A percentile compares a stretch with the other conserved stretches of the same genome.
These are phyloP conservation scores for Hypoxylon sp. DNA, from an alignment of 2,329 filamentous ascomycete species.

Conservation along the genomic window DNA sequence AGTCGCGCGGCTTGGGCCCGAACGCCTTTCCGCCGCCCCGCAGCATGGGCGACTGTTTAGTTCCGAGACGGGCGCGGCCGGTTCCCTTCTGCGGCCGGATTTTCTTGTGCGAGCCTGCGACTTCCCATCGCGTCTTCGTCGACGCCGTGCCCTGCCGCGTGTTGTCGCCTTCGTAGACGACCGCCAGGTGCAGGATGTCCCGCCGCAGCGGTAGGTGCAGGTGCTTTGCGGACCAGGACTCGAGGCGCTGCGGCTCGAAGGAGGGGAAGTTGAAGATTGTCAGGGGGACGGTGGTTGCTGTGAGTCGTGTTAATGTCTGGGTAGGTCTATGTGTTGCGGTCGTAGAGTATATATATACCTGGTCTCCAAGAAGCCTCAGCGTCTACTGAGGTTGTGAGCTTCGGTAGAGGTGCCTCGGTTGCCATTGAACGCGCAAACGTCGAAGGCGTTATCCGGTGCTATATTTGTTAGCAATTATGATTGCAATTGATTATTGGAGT, in stretches of 20 bases:
- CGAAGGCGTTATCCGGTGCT: constrained; percentile 51
- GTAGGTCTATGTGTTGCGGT: neutral
- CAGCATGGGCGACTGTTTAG: constrained; percentile 84
- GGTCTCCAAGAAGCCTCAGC: constrained; percentile 60
- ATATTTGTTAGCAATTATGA: constrained; percentile 24
- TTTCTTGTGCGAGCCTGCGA: constrained; percentile 87
- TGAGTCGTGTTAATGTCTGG: constrained; percentile 27
- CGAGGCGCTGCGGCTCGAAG: constrained; percentile 85
- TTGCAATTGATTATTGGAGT: constrained; percentile 26
- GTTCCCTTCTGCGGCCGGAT: constrained; percentile 88
- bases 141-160: constrained; percentile 89
- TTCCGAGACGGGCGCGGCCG: constrained; percentile 83
- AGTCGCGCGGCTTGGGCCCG: constrained; percentile 94
- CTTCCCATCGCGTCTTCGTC: constrained; percentile 84
- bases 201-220: constrained; percentile 88
- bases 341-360: constrained; percentile 52
- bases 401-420: constrained; percentile 63
- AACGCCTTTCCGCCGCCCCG: constrained; percentile 89
- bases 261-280: constrained; percentile 93
- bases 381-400: constrained; percentile 56
- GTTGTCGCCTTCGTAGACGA: constrained; percentile 92
- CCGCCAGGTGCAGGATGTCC: constrained; percentile 92
- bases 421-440: constrained; percentile 70
- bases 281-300: constrained; percentile 77
- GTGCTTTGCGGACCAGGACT: constrained; percentile 84